Evolutionary conservation across 345 rosid genomes (phyloP).

Genomic region (Excoecaria agallocha): DNA sequence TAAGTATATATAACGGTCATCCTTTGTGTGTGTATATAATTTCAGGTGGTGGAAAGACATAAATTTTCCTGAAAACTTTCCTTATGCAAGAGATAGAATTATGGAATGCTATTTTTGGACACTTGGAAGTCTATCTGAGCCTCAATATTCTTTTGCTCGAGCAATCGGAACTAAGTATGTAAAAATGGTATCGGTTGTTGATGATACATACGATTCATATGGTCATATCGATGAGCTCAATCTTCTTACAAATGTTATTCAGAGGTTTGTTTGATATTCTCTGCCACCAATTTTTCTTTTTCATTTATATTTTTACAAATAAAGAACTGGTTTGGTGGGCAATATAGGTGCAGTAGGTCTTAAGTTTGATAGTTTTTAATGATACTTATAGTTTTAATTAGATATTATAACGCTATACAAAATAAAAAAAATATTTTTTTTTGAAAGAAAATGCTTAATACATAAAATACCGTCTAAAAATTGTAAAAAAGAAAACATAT

Average conservation of each 20-base stretch:
- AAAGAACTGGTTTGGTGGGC: too few species aligned
- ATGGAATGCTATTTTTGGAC: constrained; percentile 12
- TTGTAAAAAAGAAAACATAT: too few species aligned
- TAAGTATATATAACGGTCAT: not conserved
- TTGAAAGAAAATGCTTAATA: too few species aligned
- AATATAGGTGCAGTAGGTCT: too few species aligned
- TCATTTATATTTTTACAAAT: not conserved
- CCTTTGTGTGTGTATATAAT: not conserved
- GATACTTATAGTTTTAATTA: too few species aligned
- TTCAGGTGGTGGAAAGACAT: constrained; percentile 21
- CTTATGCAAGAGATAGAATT: constrained; percentile 18
- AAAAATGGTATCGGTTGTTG: not conserved
- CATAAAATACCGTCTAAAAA: too few species aligned
- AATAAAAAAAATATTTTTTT: too few species aligned
- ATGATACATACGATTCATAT: constrained; percentile 17
- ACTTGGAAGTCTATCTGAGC: not conserved
- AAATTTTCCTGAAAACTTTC: not conserved
- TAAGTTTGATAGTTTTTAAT: too few species aligned
- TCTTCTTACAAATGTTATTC: not conserved
- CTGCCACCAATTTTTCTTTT: not conserved
- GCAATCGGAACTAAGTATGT: not conserved
- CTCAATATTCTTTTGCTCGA: not conserved
- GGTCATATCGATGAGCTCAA: constrained; percentile 7
- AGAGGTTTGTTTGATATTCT: not conserved
- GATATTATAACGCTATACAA: too few species aligned